Conservation (phyloP, 2,329 filamentous ascomycete species). For the Fusarium dimerum region DNA sequence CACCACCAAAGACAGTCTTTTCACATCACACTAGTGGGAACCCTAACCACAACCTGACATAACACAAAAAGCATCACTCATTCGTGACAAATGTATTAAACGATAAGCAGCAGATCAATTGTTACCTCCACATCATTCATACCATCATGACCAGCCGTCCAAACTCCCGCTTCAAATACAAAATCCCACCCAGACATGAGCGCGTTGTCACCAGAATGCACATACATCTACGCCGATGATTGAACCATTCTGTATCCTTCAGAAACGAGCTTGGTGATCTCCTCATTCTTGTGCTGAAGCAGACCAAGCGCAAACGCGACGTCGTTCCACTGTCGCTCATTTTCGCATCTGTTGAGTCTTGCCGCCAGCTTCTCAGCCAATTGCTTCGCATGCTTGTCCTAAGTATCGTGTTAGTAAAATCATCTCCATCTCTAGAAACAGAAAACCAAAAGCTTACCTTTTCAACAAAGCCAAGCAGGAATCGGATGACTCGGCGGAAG, state of each 20-base stretch:
- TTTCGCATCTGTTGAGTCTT: conserved; percentile 81
- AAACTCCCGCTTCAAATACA: conserved; percentile 15
- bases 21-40: too few relatives aligned
- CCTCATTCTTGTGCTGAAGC: conserved; percentile 90
- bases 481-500: conserved; percentile 84
- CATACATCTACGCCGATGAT: conserved; percentile 50
- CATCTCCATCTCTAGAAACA: neutral
- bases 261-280: conserved; percentile 74
- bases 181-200: neutral
- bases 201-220: conserved; percentile 3
- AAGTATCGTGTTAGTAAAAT: conserved; percentile 19
- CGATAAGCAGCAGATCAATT: too few relatives aligned
- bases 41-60: too few relatives aligned
- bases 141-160: conserved; percentile 21
- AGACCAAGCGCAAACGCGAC: conserved; percentile 89
- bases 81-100: too few relatives aligned
- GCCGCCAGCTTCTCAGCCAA: conserved; percentile 90
- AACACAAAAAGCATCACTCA: too few relatives aligned
- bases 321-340: conserved; percentile 95
- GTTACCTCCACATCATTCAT: conserved; percentile 19
- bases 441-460: conserved; percentile 63
- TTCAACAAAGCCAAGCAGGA: conserved; percentile 93
- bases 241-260: conserved; percentile 77
- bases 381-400: conserved; percentile 98
- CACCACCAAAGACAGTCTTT: too few relatives aligned